phyloP scores from a whole-genome alignment of 768 basidiomycete genomes.

The Auricularia sp. region DNA sequence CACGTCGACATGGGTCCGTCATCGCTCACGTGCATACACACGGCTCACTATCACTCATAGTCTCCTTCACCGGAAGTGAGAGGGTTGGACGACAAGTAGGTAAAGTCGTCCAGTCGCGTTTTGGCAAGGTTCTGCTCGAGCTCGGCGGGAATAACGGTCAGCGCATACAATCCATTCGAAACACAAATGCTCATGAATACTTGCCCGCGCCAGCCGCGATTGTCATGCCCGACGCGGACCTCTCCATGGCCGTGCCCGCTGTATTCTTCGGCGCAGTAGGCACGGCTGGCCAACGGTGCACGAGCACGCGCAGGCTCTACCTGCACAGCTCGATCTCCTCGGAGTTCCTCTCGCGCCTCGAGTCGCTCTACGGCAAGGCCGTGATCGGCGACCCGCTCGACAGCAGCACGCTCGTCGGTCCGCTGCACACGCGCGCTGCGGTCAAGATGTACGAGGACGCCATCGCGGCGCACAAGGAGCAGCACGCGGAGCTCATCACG shows the following conservation, averaged over 20 bases:
- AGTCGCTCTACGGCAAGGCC: slow-evolving; percentile 49
- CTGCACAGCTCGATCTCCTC: slow-evolving; percentile 73
- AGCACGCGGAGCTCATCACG: slow-evolving; percentile 62
- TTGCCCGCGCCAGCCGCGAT: slow-evolving; percentile 55
- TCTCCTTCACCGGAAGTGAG: slow-evolving; percentile 95
- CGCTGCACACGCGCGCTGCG: slow-evolving; percentile 65
- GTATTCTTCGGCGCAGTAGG: slow-evolving; percentile 94
- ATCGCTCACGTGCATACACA: background rate
- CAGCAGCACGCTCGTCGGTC: slow-evolving; percentile 67
- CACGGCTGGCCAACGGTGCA: slow-evolving; percentile 68
- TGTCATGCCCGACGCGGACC: slow-evolving; percentile 89
- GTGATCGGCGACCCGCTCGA: slow-evolving; percentile 83
- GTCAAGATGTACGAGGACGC: slow-evolving; percentile 57
- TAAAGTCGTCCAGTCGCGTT: slow-evolving; percentile 74
- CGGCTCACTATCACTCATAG: slow-evolving; percentile 29
- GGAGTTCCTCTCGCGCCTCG: slow-evolving; percentile 65
- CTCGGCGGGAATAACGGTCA: slow-evolving; percentile 92
- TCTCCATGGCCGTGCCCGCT: slow-evolving; percentile 78
- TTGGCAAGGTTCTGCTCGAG: slow-evolving; percentile 85
- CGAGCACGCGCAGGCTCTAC: slow-evolving; percentile 83
- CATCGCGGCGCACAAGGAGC: slow-evolving; percentile 47
- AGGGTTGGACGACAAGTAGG: slow-evolving; percentile 79
- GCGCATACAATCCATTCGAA: slow-evolving; percentile 8
- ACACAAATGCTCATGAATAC: background rate
- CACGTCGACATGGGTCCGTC: slow-evolving; percentile 60